Percentiles rank a stretch among this genome's conserved stretches.
These are phyloP conservation scores for Neurospora sp. DNA, from an alignment of 495 filamentous ascomycete genomes.

Conservation along the genomic window DNA sequence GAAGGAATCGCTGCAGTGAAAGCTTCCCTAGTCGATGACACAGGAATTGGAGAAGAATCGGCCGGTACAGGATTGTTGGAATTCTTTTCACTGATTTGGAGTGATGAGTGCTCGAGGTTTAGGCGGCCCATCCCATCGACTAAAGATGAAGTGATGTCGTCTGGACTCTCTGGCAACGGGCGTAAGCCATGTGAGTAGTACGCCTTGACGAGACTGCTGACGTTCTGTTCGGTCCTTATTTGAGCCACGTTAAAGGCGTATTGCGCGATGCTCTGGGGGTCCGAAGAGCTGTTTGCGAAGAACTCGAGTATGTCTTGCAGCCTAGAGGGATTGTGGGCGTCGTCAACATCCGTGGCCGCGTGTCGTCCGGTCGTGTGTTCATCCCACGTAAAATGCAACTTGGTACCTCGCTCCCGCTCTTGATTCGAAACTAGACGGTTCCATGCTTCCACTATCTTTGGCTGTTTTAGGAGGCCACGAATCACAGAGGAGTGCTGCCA, in stretches of 20 bases:
- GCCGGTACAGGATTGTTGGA: background rate
- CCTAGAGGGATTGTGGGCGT: background rate
- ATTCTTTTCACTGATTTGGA: background rate
- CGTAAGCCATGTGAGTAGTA: background rate
- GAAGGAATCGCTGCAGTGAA: background rate
- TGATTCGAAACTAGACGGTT: conserved; percentile 5
- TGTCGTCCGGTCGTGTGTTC: conserved; percentile 3
- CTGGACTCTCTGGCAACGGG: background rate
- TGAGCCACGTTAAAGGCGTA: conserved; percentile 3
- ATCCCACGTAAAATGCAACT: conserved; percentile 13
- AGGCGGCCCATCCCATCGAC: background rate
- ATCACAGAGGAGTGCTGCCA: conserved; percentile 19
- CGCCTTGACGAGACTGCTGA: conserved; percentile 4
- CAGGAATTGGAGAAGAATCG: background rate
- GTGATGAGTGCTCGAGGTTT: background rate
- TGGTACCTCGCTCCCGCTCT: conserved; percentile 6
- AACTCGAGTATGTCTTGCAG: conserved; percentile 14
- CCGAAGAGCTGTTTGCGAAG: background rate
- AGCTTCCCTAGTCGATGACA: background rate
- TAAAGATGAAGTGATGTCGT: background rate
- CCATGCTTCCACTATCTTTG: conserved; percentile 11
- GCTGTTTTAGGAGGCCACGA: conserved; percentile 14
- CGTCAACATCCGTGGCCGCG: background rate
- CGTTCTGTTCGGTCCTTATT: background rate
- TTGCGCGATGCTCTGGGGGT: background rate